Evolutionary conservation across 2,329 filamentous ascomycete genomes (phyloP).

Genomic region (Xylaria multiplex): DNA sequence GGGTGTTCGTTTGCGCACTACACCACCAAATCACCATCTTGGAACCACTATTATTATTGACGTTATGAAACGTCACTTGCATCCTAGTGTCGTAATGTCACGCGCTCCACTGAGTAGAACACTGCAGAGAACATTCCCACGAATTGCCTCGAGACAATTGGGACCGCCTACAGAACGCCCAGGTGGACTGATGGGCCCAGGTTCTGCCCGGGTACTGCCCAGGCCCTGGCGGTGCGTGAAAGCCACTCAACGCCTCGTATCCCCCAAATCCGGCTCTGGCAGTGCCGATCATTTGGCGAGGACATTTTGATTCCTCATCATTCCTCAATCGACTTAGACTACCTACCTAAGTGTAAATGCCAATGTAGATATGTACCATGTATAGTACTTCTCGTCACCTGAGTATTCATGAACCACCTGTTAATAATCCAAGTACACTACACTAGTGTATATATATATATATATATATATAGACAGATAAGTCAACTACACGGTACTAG

Average conservation of each 20-base stretch:
- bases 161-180: background rate
- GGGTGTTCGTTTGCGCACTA: slow-evolving; percentile 1
- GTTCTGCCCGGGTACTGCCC: background rate
- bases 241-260: slow-evolving; percentile 38
- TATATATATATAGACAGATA: no score
- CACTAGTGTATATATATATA: no score
- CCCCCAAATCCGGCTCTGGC: slow-evolving; percentile 33
- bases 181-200: background rate
- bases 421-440: no score
- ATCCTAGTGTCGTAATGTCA: slow-evolving; percentile 20
- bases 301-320: slow-evolving; percentile 8
- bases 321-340: no score
- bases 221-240: slow-evolving; percentile 14
- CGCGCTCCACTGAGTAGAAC: slow-evolving; percentile 20
- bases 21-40: background rate
- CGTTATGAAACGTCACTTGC: slow-evolving; percentile 19
- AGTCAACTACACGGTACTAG: no score
- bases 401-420: no score
- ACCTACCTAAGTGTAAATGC: no score
- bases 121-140: slow-evolving; percentile 34
- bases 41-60: slow-evolving; percentile 4
- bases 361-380: no score
- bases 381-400: no score
- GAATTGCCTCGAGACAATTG: slow-evolving; percentile 7
- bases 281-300: slow-evolving; percentile 38